Base-by-base conservation (phyloP, 2,329 filamentous ascomycete species). In the Penicillium sp. region DNA sequence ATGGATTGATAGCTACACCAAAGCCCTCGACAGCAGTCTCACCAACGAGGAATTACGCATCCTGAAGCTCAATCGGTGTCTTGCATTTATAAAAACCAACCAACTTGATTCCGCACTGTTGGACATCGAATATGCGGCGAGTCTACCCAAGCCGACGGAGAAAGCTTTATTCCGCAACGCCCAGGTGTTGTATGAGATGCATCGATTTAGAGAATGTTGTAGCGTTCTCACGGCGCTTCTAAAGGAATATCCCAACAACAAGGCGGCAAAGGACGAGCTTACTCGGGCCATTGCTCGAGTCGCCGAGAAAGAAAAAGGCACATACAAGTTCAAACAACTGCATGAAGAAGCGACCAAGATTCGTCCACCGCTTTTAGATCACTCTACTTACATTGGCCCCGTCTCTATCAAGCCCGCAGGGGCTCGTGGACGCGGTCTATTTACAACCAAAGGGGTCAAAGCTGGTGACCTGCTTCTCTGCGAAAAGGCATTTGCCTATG, bases 131-230 rank as follows among this genome's bases (percentile, higher is more conserved):
- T 54, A 3, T 8, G 64, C 62, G 0, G 47, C 53, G 3, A 30
- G 26, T 30, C 9, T 26, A 6, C 9, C 35, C 5, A 26, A 40
- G 33, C 23, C 62, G 28, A 55, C 70, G 0, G 78, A 81, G 48
- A 81, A 80, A 60, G 68, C 67, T 0, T 66, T 78, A 2, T 78
- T 75, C 59, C 74, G 79, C 1, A 71, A 78, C 79, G 0, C 66
- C 79, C 0, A 81, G 81, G 51, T 60, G 67, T 3, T n/a, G n/a
- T n/a, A n/a, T n/a, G n/a, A n/a, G n/a, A 71, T 81, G 3, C 60
- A 64, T 1, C 63, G 68, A n/a, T 81, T 72, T 54, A 49, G 60
- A 0, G 64, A 70, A 50, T 77, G 71, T 38, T 67, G 71, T 18
- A 60, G 69, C 5, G 72, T 66, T 23, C 69, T 79, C 12, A 58